Percentiles rank a stretch among this genome's conserved stretches.
Evolutionary conservation across 2,329 filamentous ascomycete genomes (phyloP).

Genomic region (Penicillium freii): DNA sequence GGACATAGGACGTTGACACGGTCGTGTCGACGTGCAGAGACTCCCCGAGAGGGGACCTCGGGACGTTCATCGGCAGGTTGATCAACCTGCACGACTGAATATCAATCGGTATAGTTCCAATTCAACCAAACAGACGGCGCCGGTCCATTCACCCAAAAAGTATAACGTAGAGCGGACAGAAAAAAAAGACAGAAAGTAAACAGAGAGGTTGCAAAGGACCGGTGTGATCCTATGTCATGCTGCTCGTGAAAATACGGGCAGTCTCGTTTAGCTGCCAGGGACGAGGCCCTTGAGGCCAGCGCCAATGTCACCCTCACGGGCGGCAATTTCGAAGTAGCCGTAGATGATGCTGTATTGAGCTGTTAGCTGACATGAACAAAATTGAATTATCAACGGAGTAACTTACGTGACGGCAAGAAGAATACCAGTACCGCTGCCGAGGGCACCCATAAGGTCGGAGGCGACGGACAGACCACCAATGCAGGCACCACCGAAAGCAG

Average conservation of each 20-base stretch:
- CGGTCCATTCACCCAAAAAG: constrained; percentile 29
- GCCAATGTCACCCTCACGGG: constrained; percentile 92
- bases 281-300: constrained; percentile 69
- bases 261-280: constrained; percentile 42
- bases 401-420: constrained; percentile 97
- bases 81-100: constrained; percentile 5
- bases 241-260: constrained; percentile 33
- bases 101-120: constrained; percentile 1
- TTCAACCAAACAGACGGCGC: constrained; percentile 14
- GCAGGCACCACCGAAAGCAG: constrained; percentile 97
- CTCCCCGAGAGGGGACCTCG: background rate
- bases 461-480: constrained; percentile 96
- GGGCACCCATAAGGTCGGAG: constrained; percentile 91
- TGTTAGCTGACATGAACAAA: constrained; percentile 26
- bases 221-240: constrained; percentile 29
- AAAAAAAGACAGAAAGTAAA: constrained; percentile 28
- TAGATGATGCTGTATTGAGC: constrained; percentile 78
- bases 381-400: background rate
- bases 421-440: constrained; percentile 96
- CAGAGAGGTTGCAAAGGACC: constrained; percentile 16
- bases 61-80: background rate
- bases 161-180: constrained; percentile 20
- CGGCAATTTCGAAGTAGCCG: constrained; percentile 98
- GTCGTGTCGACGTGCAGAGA: background rate
- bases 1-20: background rate